Evolutionary conservation across 805 yeast genomes (phyloP), one percentile per base, ranked within the genome.

Genomic region (Yamadazyma ubonensis): DNA sequence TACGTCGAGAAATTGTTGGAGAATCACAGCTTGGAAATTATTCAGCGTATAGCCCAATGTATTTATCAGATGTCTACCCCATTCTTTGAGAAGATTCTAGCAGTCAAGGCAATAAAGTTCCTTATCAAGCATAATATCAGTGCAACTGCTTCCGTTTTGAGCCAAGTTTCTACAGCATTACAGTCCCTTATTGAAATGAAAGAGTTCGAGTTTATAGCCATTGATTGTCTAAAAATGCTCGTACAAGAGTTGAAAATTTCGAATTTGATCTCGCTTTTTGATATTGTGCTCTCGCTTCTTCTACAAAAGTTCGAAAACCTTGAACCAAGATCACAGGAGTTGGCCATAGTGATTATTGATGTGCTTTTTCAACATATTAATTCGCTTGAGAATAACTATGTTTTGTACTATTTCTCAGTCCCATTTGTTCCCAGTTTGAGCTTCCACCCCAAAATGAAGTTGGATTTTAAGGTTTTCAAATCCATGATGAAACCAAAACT

Each of bases 151-250:
- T 58, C 68, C 27, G 86, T 87, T 0, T 60, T 85, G 25, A 95
- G 96, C 0, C 98, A 90, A 55, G 77, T 91, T 4, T 83, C 87
- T 43, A 84, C 95, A 2, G 85, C 95, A 51, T 63, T 91, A 9
- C 96, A 88, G 54, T 80, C 89, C 1, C 82, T 91, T 0, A 60
- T 90, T 16, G 89, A 82, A 28, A 75, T 73, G 14, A 63, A 72
- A 0, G 79, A 78, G 17, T 70, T 89, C 10, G 82, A 82, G 43
- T 64, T 65, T 11, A 73, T 75, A 28, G 78, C 91, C 0, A 63
- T 93, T 29, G 66, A 71, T 33, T 83, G 93, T 40, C 82, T 96
- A 83, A 69, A 71, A 37, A 67, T 71, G 2, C 64, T 91, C 37
- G 75, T 86, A 2, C 64, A 70, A 12, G 69, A 67, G n/a, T 59